Conservation (phyloP, 768 basidiomycete genomes). For the Mycena galericulata region DNA sequence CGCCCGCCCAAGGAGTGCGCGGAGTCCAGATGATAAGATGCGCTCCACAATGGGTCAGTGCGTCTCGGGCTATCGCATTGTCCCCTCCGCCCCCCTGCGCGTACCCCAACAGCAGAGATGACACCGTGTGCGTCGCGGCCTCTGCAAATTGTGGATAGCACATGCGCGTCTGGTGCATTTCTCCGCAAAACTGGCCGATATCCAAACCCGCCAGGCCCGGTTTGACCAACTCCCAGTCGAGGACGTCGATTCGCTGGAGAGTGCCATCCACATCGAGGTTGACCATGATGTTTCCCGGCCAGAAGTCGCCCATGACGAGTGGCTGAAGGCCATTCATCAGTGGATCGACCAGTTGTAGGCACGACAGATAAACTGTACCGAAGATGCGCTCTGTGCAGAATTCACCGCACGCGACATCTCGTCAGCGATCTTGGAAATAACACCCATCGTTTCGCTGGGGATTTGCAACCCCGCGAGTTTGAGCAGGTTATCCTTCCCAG, state of each 20-base stretch:
- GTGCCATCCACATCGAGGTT: slow-evolving; percentile 45
- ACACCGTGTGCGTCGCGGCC: background rate
- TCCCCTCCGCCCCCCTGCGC: slow-evolving; percentile 40
- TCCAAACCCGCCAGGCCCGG: slow-evolving; percentile 69
- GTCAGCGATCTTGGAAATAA: background rate
- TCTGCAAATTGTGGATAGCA: slow-evolving; percentile 1
- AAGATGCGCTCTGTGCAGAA: slow-evolving; percentile 29
- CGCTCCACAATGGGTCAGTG: slow-evolving; percentile 63
- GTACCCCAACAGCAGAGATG: background rate
- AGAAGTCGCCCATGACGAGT: slow-evolving; percentile 72
- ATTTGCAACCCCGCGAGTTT: slow-evolving; percentile 1
- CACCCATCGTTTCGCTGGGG: background rate
- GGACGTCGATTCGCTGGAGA: slow-evolving; percentile 57
- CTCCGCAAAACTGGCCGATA: slow-evolving; percentile 74
- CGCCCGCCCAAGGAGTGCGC: slow-evolving; percentile 61
- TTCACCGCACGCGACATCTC: background rate
- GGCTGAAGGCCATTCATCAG: slow-evolving; percentile 38
- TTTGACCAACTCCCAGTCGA: slow-evolving; percentile 78
- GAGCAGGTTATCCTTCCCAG: background rate
- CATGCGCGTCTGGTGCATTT: slow-evolving; percentile 48
- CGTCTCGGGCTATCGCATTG: slow-evolving; percentile 47
- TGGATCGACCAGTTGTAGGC: slow-evolving; percentile 13
- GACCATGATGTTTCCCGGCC: slow-evolving; percentile 77
- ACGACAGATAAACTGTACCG: background rate
- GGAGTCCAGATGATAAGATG: slow-evolving; percentile 68